phyloP scores from a whole-genome alignment of 176 grass and related monocot species.

The Paspalum vaginatum region DNA sequence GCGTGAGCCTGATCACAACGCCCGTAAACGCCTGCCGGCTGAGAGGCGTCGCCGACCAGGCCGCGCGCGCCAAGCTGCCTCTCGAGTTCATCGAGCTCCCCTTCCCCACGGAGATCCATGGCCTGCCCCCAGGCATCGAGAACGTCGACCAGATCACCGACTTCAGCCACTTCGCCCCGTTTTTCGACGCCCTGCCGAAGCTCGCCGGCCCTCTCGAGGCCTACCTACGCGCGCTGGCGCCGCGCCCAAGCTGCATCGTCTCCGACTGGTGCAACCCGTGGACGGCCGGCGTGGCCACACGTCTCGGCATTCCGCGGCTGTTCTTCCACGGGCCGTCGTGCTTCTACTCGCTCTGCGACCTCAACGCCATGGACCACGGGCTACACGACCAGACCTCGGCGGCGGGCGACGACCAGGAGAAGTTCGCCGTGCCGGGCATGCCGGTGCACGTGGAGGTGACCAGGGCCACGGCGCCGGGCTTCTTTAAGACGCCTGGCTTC shows the following conservation, averaged over 20 bases:
- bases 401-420: neutral
- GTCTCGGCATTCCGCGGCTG: slow-evolving; percentile 43
- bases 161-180: neutral
- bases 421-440: slow-evolving; percentile 36
- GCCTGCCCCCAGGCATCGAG: slow-evolving; percentile 42
- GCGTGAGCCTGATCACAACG: slow-evolving; percentile 53
- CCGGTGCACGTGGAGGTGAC: slow-evolving; percentile 39
- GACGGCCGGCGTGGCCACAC: slow-evolving; percentile 40
- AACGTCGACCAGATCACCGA: slow-evolving; percentile 36
- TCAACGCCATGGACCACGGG: slow-evolving; percentile 1
- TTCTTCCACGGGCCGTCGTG: slow-evolving; percentile 49
- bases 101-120: neutral
- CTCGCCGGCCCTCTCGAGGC: slow-evolving; percentile 41
- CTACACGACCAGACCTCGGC: neutral
- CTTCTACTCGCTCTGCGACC: slow-evolving; percentile 49
- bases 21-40: slow-evolving; percentile 48
- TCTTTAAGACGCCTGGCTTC: slow-evolving; percentile 26
- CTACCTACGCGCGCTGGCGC: neutral
- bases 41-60: slow-evolving; percentile 26
- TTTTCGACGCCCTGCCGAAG: slow-evolving; percentile 33
- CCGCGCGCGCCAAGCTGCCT: neutral
- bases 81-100: slow-evolving; percentile 52
- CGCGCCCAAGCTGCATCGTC: slow-evolving; percentile 49
- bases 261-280: slow-evolving; percentile 48
- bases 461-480: neutral